phyloP scores from a whole-genome alignment of 179 eudicot genomes.

The Silene coronaria region DNA sequence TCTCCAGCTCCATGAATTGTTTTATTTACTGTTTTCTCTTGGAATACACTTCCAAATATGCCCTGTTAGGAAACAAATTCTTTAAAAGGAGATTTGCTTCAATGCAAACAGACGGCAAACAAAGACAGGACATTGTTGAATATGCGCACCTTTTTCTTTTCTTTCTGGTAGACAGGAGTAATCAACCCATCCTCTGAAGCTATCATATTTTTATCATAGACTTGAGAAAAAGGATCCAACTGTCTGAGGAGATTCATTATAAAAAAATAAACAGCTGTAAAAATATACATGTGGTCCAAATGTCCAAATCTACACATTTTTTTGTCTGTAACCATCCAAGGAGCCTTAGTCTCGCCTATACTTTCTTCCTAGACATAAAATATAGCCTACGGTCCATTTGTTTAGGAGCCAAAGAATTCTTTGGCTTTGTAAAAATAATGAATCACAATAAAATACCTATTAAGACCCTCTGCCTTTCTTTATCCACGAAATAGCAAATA shows the following conservation, averaged over 20 bases:
- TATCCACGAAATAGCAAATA: not conserved
- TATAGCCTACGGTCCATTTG: not conserved
- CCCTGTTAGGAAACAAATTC: slow-evolving; percentile 40
- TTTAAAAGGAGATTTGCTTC: slow-evolving; percentile 1
- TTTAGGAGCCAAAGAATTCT: not conserved
- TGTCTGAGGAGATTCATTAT: slow-evolving; percentile 31
- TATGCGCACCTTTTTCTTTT: slow-evolving; percentile 78
- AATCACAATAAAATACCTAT: not conserved
- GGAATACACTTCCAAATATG: slow-evolving; percentile 63
- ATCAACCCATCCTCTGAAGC: slow-evolving; percentile 33
- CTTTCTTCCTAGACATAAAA: not conserved
- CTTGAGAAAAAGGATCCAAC: slow-evolving; percentile 53
- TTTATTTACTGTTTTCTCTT: slow-evolving; percentile 56
- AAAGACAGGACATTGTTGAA: not conserved
- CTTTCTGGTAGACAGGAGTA: slow-evolving; percentile 50
- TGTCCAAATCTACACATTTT: not conserved
- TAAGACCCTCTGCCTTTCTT: not conserved
- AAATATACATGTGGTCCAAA: not conserved
- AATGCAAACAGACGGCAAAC: not conserved
- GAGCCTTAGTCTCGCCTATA: not conserved
- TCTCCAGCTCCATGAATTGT: slow-evolving; percentile 40
- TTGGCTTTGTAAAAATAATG: not conserved
- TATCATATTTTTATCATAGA: slow-evolving; percentile 47
- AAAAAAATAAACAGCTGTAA: slow-evolving; percentile 12
- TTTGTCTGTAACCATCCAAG: not conserved